Percentiles rank a stretch among this genome's conserved stretches.
These are phyloP conservation scores for Phaeoacremonium minimum DNA, from an alignment of 2,329 filamentous ascomycete species.

Conservation along the genomic window DNA sequence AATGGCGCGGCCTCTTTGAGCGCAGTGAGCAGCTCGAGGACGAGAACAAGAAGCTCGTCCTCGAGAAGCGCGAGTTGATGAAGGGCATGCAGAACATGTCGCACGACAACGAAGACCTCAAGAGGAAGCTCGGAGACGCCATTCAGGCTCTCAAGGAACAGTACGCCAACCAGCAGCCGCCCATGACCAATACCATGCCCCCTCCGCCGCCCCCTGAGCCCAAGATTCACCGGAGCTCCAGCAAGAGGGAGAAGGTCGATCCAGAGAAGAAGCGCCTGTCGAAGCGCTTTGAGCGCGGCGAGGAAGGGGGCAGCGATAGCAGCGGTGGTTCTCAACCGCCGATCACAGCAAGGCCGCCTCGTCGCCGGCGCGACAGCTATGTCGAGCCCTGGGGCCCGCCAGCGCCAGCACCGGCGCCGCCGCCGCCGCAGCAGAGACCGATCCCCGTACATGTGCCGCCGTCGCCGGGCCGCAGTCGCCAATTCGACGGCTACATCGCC, in stretches of 20 bases:
- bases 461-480: neutral
- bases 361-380: slow-evolving; percentile 3
- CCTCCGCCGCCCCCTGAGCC: slow-evolving; percentile 14
- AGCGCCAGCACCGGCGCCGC: neutral
- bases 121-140: slow-evolving; percentile 11
- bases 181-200: no score
- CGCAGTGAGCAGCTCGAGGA: slow-evolving; percentile 19
- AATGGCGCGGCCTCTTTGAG: slow-evolving; percentile 13
- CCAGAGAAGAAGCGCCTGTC: slow-evolving; percentile 22
- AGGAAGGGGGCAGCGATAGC: slow-evolving; percentile 20
- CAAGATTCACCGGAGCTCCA: slow-evolving; percentile 18
- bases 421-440: no score
- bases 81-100: slow-evolving; percentile 13
- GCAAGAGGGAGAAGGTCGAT: slow-evolving; percentile 16
- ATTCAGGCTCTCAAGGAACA: slow-evolving; percentile 15
- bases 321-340: slow-evolving; percentile 6
- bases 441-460: neutral
- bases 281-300: slow-evolving; percentile 21
- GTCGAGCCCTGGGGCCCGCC: slow-evolving; percentile 4
- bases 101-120: slow-evolving; percentile 8
- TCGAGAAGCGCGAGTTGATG: slow-evolving; percentile 12
- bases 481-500: slow-evolving; percentile 3
- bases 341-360: slow-evolving; percentile 4
- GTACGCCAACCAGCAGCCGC: slow-evolving; percentile 16
- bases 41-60: slow-evolving; percentile 15